phyloP scores from a whole-genome alignment of 2,329 filamentous ascomycete species.

The Raffaelea ambrosiae region DNA sequence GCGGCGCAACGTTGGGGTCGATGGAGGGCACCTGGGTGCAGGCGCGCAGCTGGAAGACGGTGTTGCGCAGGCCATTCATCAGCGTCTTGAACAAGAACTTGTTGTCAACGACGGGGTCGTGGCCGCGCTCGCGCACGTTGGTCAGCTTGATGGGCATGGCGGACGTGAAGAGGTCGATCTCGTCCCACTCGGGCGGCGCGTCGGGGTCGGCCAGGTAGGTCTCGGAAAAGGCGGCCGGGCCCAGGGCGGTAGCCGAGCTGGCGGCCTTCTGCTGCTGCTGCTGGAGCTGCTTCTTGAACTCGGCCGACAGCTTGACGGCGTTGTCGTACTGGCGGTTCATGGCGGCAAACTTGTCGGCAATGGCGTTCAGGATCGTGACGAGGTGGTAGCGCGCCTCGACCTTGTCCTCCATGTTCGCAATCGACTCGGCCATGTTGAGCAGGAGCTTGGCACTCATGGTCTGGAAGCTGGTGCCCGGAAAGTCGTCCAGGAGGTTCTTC shows the following conservation, averaged over 20 bases:
- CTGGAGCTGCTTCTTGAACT: conserved; percentile 71
- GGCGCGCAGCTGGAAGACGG: conserved; percentile 87
- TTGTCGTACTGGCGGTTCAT: conserved; percentile 98
- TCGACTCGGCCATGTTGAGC: conserved; percentile 96
- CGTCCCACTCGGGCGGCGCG: conserved; percentile 84
- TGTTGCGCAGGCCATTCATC: conserved; percentile 90
- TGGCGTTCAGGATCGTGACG: conserved; percentile 95
- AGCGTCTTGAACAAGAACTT: conserved; percentile 97
- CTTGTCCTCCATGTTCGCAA: conserved; percentile 88
- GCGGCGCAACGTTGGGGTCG: conserved; percentile 68
- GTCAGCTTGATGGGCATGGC: conserved; percentile 95
- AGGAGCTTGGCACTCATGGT: conserved; percentile 98
- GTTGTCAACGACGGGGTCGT: conserved; percentile 90
- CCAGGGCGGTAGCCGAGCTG: conserved; percentile 18
- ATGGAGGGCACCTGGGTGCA: conserved; percentile 72
- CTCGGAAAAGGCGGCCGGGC: conserved; percentile 54
- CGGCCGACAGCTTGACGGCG: conserved; percentile 88
- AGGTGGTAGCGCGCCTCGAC: conserved; percentile 89
- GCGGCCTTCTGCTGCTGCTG: conserved; percentile 37
- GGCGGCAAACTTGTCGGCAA: conserved; percentile 93
- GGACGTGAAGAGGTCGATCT: conserved; percentile 84
- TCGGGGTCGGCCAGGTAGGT: conserved; percentile 80
- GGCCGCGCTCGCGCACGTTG: conserved; percentile 79
- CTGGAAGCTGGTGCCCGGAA: conserved; percentile 96
- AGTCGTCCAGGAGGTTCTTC: conserved; percentile 87